Evolutionary conservation across 805 yeast species (phyloP).

Genomic region (Ogataea nonfermentans): DNA sequence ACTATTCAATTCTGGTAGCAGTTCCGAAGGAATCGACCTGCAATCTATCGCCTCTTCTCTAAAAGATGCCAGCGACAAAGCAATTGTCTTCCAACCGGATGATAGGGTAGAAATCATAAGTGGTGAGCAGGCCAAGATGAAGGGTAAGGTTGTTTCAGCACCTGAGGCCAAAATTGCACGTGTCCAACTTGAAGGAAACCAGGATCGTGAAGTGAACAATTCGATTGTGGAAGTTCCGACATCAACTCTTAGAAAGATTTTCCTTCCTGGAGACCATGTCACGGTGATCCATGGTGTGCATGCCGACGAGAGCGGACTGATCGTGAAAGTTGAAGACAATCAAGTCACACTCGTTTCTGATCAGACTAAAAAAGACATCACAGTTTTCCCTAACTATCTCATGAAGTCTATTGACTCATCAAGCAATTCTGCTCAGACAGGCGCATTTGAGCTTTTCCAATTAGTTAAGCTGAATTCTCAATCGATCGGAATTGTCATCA

Average conservation of each 20-base stretch:
- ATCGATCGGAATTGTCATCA: slow-evolving; percentile 83
- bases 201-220: slow-evolving; percentile 57
- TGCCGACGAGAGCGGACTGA: slow-evolving; percentile 91
- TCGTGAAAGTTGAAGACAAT: slow-evolving; percentile 76
- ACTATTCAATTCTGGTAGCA: slow-evolving; percentile 67
- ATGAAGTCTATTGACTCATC: slow-evolving; percentile 85
- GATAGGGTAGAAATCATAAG: slow-evolving; percentile 87
- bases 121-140: slow-evolving; percentile 92
- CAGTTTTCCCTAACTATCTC: slow-evolving; percentile 89
- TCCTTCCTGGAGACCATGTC: slow-evolving; percentile 91
- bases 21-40: slow-evolving; percentile 85
- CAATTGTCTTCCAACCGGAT: slow-evolving; percentile 79
- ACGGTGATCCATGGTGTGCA: slow-evolving; percentile 90
- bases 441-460: slow-evolving; percentile 83
- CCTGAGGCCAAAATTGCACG: slow-evolving; percentile 54
- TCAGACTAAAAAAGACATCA: slow-evolving; percentile 81
- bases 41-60: slow-evolving; percentile 84
- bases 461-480: slow-evolving; percentile 84
- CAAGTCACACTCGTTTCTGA: slow-evolving; percentile 89
- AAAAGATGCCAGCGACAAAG: slow-evolving; percentile 56
- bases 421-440: slow-evolving; percentile 65
- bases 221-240: slow-evolving; percentile 75
- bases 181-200: slow-evolving; percentile 48
- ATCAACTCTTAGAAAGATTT: slow-evolving; percentile 77
- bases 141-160: slow-evolving; percentile 73